phyloP scores from a whole-genome alignment of 2,329 filamentous ascomycete genomes.

The Epichloe scottii region DNA sequence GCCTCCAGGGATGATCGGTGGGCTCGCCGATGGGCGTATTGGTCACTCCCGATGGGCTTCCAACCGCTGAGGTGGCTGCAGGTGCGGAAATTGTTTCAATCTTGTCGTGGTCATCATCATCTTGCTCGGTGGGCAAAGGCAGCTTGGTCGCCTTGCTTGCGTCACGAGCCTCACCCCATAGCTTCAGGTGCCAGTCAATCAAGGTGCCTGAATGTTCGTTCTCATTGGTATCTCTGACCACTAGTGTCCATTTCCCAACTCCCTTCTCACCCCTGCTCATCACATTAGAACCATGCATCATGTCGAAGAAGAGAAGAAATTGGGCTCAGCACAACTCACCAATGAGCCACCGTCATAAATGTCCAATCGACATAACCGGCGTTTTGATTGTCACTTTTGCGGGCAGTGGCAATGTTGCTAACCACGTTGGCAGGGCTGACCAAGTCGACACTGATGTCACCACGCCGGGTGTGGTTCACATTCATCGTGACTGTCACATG shows the following conservation, averaged over 20 bases:
- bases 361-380: slow-evolving; percentile 89
- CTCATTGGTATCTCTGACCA: slow-evolving; percentile 71
- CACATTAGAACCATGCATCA: slow-evolving; percentile 17
- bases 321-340: slow-evolving; percentile 39
- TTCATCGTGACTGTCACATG: slow-evolving; percentile 99
- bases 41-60: slow-evolving; percentile 33
- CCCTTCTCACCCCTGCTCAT: slow-evolving; percentile 67
- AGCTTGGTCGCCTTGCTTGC: slow-evolving; percentile 57
- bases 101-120: slow-evolving; percentile 69
- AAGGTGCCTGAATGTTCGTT: slow-evolving; percentile 72
- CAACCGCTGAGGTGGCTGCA: slow-evolving; percentile 27
- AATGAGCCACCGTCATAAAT: slow-evolving; percentile 97
- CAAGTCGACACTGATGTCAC: slow-evolving; percentile 85
- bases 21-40: slow-evolving; percentile 29
- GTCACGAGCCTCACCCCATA: slow-evolving; percentile 86
- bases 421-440: slow-evolving; percentile 70
- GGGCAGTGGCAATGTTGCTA: slow-evolving; percentile 70
- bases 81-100: slow-evolving; percentile 32
- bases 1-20: slow-evolving; percentile 53
- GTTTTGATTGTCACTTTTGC: slow-evolving; percentile 52
- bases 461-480: slow-evolving; percentile 71
- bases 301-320: neutral
- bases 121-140: slow-evolving; percentile 70
- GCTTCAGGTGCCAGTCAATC: slow-evolving; percentile 81
- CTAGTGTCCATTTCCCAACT: slow-evolving; percentile 78